Evolutionary conservation across 2,329 filamentous ascomycete genomes (phyloP).

Genomic region (Plenodomus biglobosus): DNA sequence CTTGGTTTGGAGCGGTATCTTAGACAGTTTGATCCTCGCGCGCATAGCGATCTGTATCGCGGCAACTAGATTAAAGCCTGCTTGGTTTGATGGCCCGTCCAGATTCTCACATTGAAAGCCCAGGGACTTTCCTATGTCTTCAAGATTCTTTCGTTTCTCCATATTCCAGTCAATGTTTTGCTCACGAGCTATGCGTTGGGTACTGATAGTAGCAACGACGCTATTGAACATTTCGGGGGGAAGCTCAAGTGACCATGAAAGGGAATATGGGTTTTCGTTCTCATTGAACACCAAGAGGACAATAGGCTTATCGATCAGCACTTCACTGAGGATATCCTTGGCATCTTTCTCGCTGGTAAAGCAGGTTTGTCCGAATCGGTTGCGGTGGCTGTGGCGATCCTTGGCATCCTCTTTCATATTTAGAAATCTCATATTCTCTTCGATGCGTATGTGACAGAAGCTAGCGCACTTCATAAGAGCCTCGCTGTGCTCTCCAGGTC

Average conservation of each 20-base stretch:
- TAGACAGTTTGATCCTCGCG: neutral
- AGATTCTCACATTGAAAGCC: neutral
- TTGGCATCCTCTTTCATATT: slow-evolving; percentile 14
- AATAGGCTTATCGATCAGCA: slow-evolving; percentile 2
- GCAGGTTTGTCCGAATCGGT: slow-evolving; percentile 15
- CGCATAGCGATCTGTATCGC: neutral
- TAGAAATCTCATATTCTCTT: neutral
- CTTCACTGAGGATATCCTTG: slow-evolving; percentile 4
- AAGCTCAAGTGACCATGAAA: neutral
- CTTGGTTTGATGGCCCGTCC: neutral
- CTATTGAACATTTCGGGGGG: neutral
- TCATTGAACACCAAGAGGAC: neutral
- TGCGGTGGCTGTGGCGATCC: slow-evolving; percentile 5
- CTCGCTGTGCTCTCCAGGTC: neutral
- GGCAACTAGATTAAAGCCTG: neutral
- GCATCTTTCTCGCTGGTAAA: slow-evolving; percentile 7
- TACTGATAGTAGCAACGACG: neutral
- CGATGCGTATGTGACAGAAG: neutral
- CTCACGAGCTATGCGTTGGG: neutral
- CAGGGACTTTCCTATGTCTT: neutral
- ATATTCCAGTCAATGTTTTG: neutral
- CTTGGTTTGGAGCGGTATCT: neutral
- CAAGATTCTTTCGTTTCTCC: neutral
- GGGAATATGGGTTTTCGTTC: neutral
- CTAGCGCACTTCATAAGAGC: neutral